Evolutionary conservation across 179 eudicot species (phyloP).

Genomic region (Nepenthes alata): DNA sequence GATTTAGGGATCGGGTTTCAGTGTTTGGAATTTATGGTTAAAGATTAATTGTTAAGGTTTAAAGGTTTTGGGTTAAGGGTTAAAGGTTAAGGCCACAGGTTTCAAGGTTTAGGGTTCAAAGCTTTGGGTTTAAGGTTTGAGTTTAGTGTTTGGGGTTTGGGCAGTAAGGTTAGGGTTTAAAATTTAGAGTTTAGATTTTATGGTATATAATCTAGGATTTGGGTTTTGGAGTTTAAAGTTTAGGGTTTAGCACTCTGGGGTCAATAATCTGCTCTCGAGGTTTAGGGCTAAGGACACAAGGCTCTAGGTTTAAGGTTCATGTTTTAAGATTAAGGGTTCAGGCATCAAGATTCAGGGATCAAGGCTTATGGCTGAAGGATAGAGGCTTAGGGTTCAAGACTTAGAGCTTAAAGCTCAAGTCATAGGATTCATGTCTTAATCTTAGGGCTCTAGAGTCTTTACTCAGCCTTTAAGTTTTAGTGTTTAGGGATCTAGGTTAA

Average conservation of each 20-base stretch:
- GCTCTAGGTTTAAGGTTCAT: slow-evolving; percentile 13
- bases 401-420: slow-evolving; percentile 10
- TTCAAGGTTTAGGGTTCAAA: slow-evolving; percentile 10
- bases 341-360: slow-evolving; percentile 7
- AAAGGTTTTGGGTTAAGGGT: slow-evolving; percentile 8
- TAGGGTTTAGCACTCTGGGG: slow-evolving; percentile 7
- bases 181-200: slow-evolving; percentile 13
- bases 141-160: slow-evolving; percentile 11
- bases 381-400: slow-evolving; percentile 10
- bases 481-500: slow-evolving; percentile 11
- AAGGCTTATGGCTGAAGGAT: slow-evolving; percentile 9
- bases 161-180: slow-evolving; percentile 4
- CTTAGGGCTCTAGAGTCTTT: slow-evolving; percentile 9
- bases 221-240: slow-evolving; percentile 9
- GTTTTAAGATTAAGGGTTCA: slow-evolving; percentile 9
- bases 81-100: slow-evolving; percentile 4
- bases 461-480: slow-evolving; percentile 13
- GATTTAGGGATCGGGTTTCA: slow-evolving; percentile 6
- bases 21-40: slow-evolving; percentile 9
- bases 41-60: slow-evolving; percentile 4
- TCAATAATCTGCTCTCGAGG: slow-evolving; percentile 6
- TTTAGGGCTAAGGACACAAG: slow-evolving; percentile 10
- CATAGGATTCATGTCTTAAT: slow-evolving; percentile 14
- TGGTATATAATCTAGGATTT: slow-evolving; percentile 15
- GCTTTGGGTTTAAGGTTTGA: slow-evolving; percentile 14